A percentile compares a stretch with the other conserved stretches of the same genome.
These are phyloP conservation scores for Protoeuglena noctilucae DNA, from an alignment of 139 green algal species.

Conservation along the genomic window DNA sequence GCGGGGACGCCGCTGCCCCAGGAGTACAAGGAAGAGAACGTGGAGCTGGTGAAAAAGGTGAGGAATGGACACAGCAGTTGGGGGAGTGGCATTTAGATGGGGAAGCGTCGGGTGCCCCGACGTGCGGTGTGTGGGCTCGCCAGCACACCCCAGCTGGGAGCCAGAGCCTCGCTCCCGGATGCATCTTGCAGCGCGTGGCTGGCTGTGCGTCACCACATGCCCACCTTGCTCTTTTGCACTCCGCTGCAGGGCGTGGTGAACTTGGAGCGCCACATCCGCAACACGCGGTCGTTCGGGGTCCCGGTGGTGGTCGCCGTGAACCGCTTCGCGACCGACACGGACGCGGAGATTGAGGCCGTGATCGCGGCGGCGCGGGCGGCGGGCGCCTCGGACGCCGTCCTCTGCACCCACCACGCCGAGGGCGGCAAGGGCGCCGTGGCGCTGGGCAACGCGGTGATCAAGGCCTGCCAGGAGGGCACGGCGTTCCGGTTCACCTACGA, in stretches of 20 bases:
- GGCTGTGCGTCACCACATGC: too few relatives aligned
- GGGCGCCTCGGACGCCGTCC: constrained; percentile 63
- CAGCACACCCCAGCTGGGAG: too few relatives aligned
- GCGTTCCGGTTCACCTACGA: constrained; percentile 84
- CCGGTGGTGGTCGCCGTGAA: constrained; percentile 92
- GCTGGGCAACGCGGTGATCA: constrained; percentile 65
- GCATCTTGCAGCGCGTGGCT: too few relatives aligned
- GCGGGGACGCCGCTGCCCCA: constrained; percentile 75
- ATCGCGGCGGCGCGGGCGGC: constrained; percentile 26
- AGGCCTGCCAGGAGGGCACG: constrained; percentile 33
- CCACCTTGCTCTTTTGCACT: too few relatives aligned
- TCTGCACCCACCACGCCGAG: constrained; percentile 73
- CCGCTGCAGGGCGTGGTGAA: constrained; percentile 58
- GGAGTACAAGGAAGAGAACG: constrained; percentile 78
- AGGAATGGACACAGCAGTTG: too few relatives aligned
- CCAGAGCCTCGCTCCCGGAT: too few relatives aligned
- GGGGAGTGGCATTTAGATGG: too few relatives aligned
- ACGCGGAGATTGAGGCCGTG: constrained; percentile 56
- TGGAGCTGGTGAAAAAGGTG: constrained; percentile 60
- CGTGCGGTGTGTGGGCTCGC: too few relatives aligned
- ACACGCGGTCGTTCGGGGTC: constrained; percentile 70
- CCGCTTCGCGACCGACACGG: constrained; percentile 71
- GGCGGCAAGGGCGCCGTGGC: constrained; percentile 72
- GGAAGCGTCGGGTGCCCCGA: too few relatives aligned
- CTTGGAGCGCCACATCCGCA: constrained; percentile 71